Conservation (phyloP, 2,329 filamentous ascomycete genomes). For the Pleochaeta shiraiana region DNA sequence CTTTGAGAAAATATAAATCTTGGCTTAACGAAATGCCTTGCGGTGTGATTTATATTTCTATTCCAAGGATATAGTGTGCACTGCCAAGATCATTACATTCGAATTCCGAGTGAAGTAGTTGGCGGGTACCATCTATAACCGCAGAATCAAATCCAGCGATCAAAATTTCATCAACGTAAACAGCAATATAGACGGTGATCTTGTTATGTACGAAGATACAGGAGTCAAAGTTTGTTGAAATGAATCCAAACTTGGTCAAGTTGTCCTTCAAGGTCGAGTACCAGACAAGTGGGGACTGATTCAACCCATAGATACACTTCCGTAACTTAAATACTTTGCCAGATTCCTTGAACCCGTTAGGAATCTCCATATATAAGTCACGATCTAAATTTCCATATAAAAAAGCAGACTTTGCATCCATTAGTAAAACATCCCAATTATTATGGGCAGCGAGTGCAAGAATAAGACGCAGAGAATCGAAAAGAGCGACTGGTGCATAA, state of each 20-base stretch:
- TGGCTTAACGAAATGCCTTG: neutral
- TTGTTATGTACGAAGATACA: neutral
- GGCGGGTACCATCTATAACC: neutral
- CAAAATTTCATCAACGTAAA: neutral
- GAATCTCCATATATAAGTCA: neutral
- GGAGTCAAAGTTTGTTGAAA: neutral
- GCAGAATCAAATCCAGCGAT: neutral
- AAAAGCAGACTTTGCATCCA: neutral
- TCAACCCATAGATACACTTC: neutral
- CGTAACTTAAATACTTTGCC: neutral
- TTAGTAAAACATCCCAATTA: neutral
- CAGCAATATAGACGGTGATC: neutral
- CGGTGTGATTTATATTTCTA: neutral
- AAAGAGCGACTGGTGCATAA: neutral
- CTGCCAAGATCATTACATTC: neutral
- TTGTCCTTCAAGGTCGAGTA: neutral
- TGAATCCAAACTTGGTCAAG: neutral
- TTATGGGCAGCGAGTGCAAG: constrained; percentile 1
- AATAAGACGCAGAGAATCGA: neutral
- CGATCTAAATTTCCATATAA: neutral
- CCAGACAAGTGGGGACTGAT: neutral
- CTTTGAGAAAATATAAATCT: neutral
- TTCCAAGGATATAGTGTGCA: neutral
- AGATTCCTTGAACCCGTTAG: neutral
- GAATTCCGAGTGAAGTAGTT: neutral